Evolutionary conservation across 306 rosid genomes (phyloP).

Genomic region (Senna siamea): DNA sequence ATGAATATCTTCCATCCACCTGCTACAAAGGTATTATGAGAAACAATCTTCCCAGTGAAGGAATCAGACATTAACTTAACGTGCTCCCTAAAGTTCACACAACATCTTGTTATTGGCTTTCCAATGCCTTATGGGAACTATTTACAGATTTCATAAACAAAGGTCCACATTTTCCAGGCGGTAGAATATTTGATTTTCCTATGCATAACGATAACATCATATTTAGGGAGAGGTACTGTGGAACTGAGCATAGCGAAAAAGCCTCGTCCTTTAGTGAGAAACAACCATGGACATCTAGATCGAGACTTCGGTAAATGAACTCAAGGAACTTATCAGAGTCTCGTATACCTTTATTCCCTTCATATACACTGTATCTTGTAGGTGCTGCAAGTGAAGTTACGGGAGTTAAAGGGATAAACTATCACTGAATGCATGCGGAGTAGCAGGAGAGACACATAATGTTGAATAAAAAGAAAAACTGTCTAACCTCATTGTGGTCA

Average conservation of each 20-base stretch:
- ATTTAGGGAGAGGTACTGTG: neutral
- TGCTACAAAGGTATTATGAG: neutral
- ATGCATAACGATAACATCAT: neutral
- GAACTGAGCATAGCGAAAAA: neutral
- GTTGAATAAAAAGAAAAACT: slow-evolving; percentile 20
- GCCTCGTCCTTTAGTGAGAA: neutral
- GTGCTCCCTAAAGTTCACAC: neutral
- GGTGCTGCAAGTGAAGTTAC: slow-evolving; percentile 57
- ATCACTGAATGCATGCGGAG: slow-evolving; percentile 12
- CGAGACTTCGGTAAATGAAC: slow-evolving; percentile 55
- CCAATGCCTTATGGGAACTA: neutral
- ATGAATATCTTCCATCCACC: slow-evolving; percentile 5
- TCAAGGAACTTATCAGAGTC: slow-evolving; percentile 77
- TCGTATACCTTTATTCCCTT: slow-evolving; percentile 81
- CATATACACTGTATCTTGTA: slow-evolving; percentile 71
- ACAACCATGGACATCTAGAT: neutral
- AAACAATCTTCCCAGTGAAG: neutral
- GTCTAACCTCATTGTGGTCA: slow-evolving; percentile 87
- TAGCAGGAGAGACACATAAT: neutral
- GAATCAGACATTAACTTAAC: neutral
- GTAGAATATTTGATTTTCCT: neutral
- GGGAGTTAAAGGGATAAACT: neutral
- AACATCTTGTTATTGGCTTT: slow-evolving; percentile 18
- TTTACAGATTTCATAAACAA: neutral
- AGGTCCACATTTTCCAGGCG: neutral